Evolutionary conservation across 73 alveolate species (phyloP), one percentile per base, ranked within the genome.

Genomic region (Urostyla sp.): DNA sequence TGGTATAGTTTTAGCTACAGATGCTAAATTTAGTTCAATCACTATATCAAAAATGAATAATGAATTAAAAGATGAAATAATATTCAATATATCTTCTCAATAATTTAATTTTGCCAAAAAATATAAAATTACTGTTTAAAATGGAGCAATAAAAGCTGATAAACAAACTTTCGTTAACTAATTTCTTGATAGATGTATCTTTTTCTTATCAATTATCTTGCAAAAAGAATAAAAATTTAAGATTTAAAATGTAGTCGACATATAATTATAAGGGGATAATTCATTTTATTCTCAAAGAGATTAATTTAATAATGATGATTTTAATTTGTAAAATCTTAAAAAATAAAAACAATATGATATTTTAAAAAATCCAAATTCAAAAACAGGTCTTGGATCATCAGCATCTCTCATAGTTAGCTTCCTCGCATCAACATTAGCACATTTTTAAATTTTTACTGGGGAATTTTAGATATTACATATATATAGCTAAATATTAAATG

Each of bases 261-360:
- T 69, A 20, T 20, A 6, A 1, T 15, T 69, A 1, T 7, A 7
- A 13, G 83, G 83, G 0, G 83, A 69, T 28, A 69, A 69, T 23
- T 69, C 83, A 5, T 69, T 69, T 49, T 69, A 69, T 45, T 69
- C 83, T 30, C 30, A 69, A 38, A 69, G 83, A 69, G 83, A 69
- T 46, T 31, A 69, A 35, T 53, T 69, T 46, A 46, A 27, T 40
- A 11, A 16, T 40, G 50, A 48, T 23, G 54, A 45, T 44, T 69
- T 69, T 23, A 69, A 45, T 49, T 69, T 10, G 2, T 7, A 69
- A 2, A 18, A 32, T 2, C 48, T 69, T 21, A 49, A 8, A 16
- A 23, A 24, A 0, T 32, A 46, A 49, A 8, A n/a, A 1, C 54
- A 5, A 10, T 49, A 32, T 34, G 67, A 45, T 49, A 30, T 23